Evolutionary conservation across 108 stramenopile genomes (phyloP), one percentile per base, ranked within the genome.

Genomic region (Phaeodactylum tricornutum): DNA sequence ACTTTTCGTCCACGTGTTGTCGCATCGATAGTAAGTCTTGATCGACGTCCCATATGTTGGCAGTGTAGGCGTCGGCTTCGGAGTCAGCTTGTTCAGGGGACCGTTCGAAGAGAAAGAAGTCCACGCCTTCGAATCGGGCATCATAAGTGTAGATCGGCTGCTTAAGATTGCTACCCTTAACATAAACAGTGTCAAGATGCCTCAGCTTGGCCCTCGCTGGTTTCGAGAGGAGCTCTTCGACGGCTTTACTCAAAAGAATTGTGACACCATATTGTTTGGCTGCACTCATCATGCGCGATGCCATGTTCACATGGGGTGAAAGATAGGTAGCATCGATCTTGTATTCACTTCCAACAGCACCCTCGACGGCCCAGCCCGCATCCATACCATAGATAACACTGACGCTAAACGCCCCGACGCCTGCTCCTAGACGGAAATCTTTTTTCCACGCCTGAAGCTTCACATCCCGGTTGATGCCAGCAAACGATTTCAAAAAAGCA

Each of bases 311-410:
- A 64, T 92, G 90, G 12, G 95, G 95, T 14, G 88, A 91, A 4
- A 96, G 67, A 53, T 96, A 96, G n/a, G 95, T 96, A 26, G 95
- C 95, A 65, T 96, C 95, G 48, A 95, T 87, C 60, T 95, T 95
- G 67, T 84, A 80, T 33, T 70, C 59, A 32, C 75, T 78, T 2
- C 94, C 94, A 15, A 95, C 94, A 2, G 94, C 94, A 32, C 94
- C 94, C 50, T 95, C 94, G 0, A 92, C 79, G 6, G 89, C 89
- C 97, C 97, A 98, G 14, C 97, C 97, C 28, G 93, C 86, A 70
- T 96, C 89, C 81, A 98, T 82, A 2, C 97, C 97, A 57, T 83
- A 90, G 32, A 80, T 73, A 54, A 98, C 68, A 19, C 68, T 50
- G 4, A 84, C 61, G 11, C 44, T 36, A 48, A 67, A 78, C 5